phyloP scores from a whole-genome alignment of 345 rosid species.

The Eucalyptus regnans region DNA sequence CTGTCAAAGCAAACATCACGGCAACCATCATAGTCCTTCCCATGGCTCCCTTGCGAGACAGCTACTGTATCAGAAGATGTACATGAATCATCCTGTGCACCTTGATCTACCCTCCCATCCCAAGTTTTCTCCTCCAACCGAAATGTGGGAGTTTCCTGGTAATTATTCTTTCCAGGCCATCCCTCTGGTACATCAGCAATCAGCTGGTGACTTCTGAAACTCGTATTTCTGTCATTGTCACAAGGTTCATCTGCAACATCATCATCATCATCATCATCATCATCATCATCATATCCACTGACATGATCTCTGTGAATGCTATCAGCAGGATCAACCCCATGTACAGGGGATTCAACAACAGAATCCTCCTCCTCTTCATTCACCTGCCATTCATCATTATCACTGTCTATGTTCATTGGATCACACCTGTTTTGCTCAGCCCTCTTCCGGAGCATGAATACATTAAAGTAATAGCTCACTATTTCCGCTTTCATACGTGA shows the following conservation, averaged over 20 bases:
- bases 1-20: constrained; percentile 9
- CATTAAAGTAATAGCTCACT: constrained; percentile 79
- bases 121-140: not conserved
- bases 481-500: constrained; percentile 42
- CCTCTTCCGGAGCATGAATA: constrained; percentile 57
- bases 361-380: constrained; percentile 11
- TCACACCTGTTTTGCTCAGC: constrained; percentile 60
- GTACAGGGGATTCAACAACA: constrained; percentile 21
- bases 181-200: not conserved
- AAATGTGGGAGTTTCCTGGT: not conserved
- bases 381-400: constrained; percentile 65
- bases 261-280: not conserved
- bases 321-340: not conserved
- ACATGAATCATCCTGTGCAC: constrained; percentile 18
- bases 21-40: not conserved
- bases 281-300: constrained; percentile 9
- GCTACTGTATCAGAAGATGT: constrained; percentile 10
- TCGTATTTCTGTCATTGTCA: not conserved
- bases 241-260: not conserved
- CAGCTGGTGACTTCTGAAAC: not conserved
- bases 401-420: constrained; percentile 48
- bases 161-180: not conserved
- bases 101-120: constrained; percentile 2
- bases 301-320: not conserved
- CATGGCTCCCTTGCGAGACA: not conserved